Evolutionary conservation across 1,284 basidiomycete species (phyloP).

Genomic region (Stereum hirsutum): DNA sequence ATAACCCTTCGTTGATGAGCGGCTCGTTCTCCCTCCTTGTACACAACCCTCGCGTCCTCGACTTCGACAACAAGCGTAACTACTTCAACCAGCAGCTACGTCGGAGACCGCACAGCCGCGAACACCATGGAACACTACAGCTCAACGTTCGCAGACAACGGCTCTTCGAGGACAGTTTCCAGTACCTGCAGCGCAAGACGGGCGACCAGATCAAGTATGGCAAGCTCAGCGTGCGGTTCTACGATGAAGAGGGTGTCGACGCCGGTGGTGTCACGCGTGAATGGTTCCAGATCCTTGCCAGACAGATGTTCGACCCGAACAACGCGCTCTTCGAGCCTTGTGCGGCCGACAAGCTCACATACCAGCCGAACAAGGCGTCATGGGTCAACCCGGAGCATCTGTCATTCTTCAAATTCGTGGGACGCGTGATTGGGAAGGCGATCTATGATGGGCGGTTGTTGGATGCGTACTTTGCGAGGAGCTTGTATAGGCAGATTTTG

Average conservation of each 20-base stretch:
- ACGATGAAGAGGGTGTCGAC: slow-evolving; percentile 97
- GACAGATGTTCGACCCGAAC: slow-evolving; percentile 99
- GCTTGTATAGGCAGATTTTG: slow-evolving; percentile 88
- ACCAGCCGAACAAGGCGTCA: slow-evolving; percentile 95
- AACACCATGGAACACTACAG: slow-evolving; percentile 80
- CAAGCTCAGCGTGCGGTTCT: slow-evolving; percentile 95
- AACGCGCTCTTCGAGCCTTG: slow-evolving; percentile 98
- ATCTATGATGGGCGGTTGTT: slow-evolving; percentile 93
- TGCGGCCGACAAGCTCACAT: slow-evolving; percentile 88
- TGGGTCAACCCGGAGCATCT: slow-evolving; percentile 93
- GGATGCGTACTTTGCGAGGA: slow-evolving; percentile 97
- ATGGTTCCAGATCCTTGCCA: slow-evolving; percentile 97
- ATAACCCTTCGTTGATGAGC: slow-evolving; percentile 96
- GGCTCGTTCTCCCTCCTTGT: slow-evolving; percentile 96
- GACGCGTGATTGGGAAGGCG: slow-evolving; percentile 93
- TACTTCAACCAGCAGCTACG: slow-evolving; percentile 98
- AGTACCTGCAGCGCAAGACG: slow-evolving; percentile 80
- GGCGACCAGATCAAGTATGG: slow-evolving; percentile 98
- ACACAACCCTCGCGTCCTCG: slow-evolving; percentile 92
- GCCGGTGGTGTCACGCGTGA: slow-evolving; percentile 97
- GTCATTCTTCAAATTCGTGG: slow-evolving; percentile 98
- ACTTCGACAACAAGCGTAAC: slow-evolving; percentile 99
- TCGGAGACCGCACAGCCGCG: slow-evolving; percentile 70
- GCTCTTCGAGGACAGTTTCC: slow-evolving; percentile 97
- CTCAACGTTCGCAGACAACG: slow-evolving; percentile 89